These are phyloP conservation scores for Ophiocordyceps camponoti-saundersi DNA, from an alignment of 2,329 filamentous ascomycete species.

Conservation along the genomic window DNA sequence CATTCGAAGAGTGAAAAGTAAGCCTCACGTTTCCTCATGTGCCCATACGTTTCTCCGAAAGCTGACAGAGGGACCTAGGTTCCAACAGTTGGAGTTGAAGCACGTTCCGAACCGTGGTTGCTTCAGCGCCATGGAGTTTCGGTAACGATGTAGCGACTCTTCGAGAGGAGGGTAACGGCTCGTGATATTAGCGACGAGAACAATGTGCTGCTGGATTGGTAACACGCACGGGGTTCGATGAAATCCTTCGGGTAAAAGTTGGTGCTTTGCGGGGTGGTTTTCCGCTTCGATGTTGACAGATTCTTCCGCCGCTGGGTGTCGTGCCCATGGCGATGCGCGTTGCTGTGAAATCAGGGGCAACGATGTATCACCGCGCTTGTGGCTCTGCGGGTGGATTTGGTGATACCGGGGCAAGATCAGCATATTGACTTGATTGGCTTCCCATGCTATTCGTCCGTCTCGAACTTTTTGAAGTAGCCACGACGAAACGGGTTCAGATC, in stretches of 20 bases:
- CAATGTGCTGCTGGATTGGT: neutral
- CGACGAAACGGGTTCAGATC: constrained; percentile 44
- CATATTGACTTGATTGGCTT: neutral
- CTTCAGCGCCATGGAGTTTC: constrained; percentile 73
- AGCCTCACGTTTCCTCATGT: constrained; percentile 19
- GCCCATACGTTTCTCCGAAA: too few relatives aligned
- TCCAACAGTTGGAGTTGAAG: constrained; percentile 82
- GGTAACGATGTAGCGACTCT: constrained; percentile 10
- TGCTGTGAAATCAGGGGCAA: neutral
- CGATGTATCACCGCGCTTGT: neutral
- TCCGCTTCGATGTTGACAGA: neutral
- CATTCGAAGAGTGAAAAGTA: constrained; percentile 96
- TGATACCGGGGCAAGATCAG: neutral
- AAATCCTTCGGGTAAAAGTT: neutral
- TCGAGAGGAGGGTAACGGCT: neutral
- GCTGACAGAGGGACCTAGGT: constrained; percentile 30
- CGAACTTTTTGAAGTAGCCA: constrained; percentile 40
- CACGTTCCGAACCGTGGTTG: constrained; percentile 76
- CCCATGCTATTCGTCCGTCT: constrained; percentile 7
- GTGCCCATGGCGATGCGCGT: neutral
- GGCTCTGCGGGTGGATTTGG: neutral
- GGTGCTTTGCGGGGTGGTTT: neutral
- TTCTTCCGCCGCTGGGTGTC: neutral
- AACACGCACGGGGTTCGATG: neutral
- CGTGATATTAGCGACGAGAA: constrained; percentile 2